Conservation (phyloP, 257 asterid species). For the Fraxinus cuspidata region DNA sequence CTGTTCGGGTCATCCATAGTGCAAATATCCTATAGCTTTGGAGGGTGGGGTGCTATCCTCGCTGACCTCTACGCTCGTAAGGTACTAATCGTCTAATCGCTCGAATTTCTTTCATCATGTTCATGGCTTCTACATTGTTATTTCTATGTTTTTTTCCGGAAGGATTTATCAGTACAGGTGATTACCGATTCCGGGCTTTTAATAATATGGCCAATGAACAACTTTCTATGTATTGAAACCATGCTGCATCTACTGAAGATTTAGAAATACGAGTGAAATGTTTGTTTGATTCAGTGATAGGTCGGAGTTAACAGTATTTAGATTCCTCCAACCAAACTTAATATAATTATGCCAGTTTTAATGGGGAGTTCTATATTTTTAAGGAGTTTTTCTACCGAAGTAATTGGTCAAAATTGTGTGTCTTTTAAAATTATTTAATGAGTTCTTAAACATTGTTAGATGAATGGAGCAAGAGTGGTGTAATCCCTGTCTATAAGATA, state of each 20-base stretch:
- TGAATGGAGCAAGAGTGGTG: background rate
- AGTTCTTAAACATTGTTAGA: background rate
- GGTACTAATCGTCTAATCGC: slow-evolving; percentile 30
- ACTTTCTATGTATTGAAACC: background rate
- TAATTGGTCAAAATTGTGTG: background rate
- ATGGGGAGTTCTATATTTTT: no score
- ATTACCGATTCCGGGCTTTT: background rate
- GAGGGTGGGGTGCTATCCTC: slow-evolving; percentile 68
- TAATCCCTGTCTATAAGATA: background rate
- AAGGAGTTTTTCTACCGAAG: background rate
- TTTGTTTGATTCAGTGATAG: background rate
- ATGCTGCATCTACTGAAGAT: background rate
- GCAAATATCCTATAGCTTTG: slow-evolving; percentile 46
- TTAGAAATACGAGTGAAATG: background rate
- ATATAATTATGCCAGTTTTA: no score
- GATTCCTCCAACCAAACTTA: background rate
- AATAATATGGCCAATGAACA: background rate
- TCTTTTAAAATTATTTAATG: background rate
- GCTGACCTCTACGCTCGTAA: slow-evolving; percentile 58
- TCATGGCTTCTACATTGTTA: background rate
- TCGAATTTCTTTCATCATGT: background rate
- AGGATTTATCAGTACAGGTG: background rate
- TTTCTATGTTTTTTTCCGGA: no score
- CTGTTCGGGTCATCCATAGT: slow-evolving; percentile 71
- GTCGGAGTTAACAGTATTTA: background rate